Base-by-base conservation (phyloP, 495 filamentous ascomycete species). In the Hypoxylon lienhwacheense region DNA sequence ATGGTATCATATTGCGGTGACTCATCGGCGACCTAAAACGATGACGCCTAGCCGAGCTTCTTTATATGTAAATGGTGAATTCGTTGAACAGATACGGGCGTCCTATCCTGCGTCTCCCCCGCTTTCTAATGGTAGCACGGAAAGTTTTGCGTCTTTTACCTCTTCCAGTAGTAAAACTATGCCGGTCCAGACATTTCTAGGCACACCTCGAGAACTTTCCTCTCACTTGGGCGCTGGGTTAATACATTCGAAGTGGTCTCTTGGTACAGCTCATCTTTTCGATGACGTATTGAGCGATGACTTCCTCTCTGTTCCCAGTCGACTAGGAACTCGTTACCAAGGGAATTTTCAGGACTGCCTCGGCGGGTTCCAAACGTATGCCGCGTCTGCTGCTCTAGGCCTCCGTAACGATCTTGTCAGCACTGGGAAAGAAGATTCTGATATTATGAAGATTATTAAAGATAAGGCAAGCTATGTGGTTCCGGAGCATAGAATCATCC, bases 261-360 rank as follows among this genome's bases (percentile, higher is more conserved):
- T 97, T 16, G 90, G 89, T 28, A 88, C 87, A 39, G 89, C 90
- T 8, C 89, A 97, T 62, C 74, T 98, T 10, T 88, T 96, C 64
- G 85, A 90, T 29, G 89, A 96, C 48, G 82, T 85, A 1, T 80
- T 95, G 33, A 96, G 89, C 46, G 92, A 97, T 60, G 95, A 98
- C 66, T 79, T 97, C 46, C 79, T 97, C 16, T 85, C 92, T 17
- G 93, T 97, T 2, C 87, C 92, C 59, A 89, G 86, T 67, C 88
- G 90, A 44, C 83, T 98, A 11, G 91, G 93, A 1, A 85, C 89
- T 15, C 84, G 90, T 25, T 98, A 98, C 61, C 83, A 87, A 67
- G 93, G 93, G 1, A 97, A 97, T 65, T 96, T 92, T 61, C 93
- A 98, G 66, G 93, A 98, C 66, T 91, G 90, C 54, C 77, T 98